Conservation (phyloP, 805 yeast species). For the Scheffersomyces spartinae region DNA sequence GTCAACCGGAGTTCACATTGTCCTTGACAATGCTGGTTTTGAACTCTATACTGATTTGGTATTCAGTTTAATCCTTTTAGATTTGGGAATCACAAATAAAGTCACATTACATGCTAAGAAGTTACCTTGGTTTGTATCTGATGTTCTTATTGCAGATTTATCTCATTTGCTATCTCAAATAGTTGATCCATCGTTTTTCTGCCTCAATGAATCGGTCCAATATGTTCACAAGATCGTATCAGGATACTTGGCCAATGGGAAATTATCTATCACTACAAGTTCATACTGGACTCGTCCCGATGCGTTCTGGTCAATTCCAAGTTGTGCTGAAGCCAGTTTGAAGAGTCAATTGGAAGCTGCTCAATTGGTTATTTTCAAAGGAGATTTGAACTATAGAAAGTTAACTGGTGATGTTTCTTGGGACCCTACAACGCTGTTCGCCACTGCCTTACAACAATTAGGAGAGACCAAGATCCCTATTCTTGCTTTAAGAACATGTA, state of each 20-base stretch:
- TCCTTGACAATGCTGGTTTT: slow-evolving; percentile 90
- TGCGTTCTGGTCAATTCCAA: no score
- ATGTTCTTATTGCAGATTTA: slow-evolving; percentile 80
- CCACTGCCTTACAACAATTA: slow-evolving; percentile 56
- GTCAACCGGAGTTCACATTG: slow-evolving; percentile 68
- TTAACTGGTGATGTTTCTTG: slow-evolving; percentile 84
- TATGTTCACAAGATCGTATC: no score
- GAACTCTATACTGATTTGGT: slow-evolving; percentile 52
- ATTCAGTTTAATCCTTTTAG: slow-evolving; percentile 34
- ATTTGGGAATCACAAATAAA: slow-evolving; percentile 49
- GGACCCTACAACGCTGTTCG: slow-evolving; percentile 73
- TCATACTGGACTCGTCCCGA: no score
- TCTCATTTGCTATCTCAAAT: slow-evolving; percentile 46
- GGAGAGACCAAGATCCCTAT: slow-evolving; percentile 52
- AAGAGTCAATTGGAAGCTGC: slow-evolving; percentile 41
- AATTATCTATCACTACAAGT: no score
- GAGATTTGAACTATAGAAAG: slow-evolving; percentile 93
- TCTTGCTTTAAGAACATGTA: slow-evolving; percentile 80
- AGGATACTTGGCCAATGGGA: no score
- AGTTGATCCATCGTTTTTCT: no score
- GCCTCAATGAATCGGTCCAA: no score
- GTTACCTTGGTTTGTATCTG: slow-evolving; percentile 97
- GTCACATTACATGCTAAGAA: slow-evolving; percentile 80
- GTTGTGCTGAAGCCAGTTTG: no score
- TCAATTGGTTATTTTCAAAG: slow-evolving; percentile 78